Percentiles rank a stretch among this genome's conserved stretches.
Evolutionary conservation across 805 yeast species (phyloP).

Genomic region (Candida namnaoensis): DNA sequence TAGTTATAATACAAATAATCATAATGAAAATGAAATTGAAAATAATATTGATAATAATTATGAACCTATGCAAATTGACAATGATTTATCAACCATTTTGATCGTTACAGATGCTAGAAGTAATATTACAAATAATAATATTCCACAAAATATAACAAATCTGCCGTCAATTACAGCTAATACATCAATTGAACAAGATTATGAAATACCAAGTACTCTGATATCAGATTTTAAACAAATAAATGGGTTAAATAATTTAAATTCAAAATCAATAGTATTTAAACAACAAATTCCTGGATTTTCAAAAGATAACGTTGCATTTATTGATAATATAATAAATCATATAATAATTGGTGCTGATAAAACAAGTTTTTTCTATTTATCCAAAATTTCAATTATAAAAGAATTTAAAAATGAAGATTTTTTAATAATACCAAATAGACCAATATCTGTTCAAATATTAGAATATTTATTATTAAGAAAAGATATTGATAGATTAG

Average conservation of each 20-base stretch:
- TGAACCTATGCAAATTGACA: no score
- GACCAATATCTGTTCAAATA: constrained; percentile 26
- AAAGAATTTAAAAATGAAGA: constrained; percentile 15
- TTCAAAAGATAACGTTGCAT: constrained; percentile 25
- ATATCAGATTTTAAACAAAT: no score
- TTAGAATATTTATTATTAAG: constrained; percentile 32
- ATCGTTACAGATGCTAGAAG: no score
- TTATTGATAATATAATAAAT: constrained; percentile 24
- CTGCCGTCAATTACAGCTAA: constrained; percentile 2
- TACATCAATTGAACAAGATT: constrained; percentile 10
- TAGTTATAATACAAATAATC: constrained; percentile 1
- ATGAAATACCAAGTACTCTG: background rate
- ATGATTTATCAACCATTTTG: no score
- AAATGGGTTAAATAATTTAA: no score
- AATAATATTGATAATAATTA: no score
- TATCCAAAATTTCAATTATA: constrained; percentile 24
- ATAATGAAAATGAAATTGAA: background rate
- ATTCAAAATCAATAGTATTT: background rate
- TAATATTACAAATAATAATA: no score
- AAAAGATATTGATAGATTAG: constrained; percentile 37
- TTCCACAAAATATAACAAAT: background rate
- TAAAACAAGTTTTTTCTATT: constrained; percentile 22
- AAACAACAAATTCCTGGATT: background rate
- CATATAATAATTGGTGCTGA: constrained; percentile 28
- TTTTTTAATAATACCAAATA: constrained; percentile 18